A percentile compares a stretch with the other conserved stretches of the same genome.
Conservation (phyloP, 169 alveolate species). For the Babesia microti region DNA sequence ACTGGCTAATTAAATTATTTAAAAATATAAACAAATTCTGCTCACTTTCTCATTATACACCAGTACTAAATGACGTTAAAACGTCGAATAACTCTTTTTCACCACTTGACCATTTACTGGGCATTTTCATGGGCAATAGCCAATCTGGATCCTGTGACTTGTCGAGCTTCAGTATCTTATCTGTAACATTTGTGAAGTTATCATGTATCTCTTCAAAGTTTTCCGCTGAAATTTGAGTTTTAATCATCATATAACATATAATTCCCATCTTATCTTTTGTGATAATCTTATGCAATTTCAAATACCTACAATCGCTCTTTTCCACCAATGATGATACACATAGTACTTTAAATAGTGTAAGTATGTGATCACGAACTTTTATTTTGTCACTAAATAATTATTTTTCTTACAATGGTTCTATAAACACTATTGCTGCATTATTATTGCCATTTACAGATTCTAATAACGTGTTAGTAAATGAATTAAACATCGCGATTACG, state of each 20-base stretch:
- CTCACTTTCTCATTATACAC: too few species aligned
- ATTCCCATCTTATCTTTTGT: slow-evolving; percentile 23
- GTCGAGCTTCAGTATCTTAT: slow-evolving; percentile 6
- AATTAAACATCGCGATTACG: slow-evolving; percentile 57
- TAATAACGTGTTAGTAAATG: slow-evolving; percentile 43
- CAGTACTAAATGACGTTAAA: slow-evolving; percentile 9
- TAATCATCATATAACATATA: slow-evolving; percentile 20
- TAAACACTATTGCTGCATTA: slow-evolving; percentile 13
- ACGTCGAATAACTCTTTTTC: slow-evolving; percentile 15
- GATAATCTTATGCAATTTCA: slow-evolving; percentile 33
- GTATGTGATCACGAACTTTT: slow-evolving; percentile 58
- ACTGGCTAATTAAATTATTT: too few species aligned
- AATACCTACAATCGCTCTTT: slow-evolving; percentile 39
- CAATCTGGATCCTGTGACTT: slow-evolving; percentile 35
- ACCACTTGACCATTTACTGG: slow-evolving; percentile 37
- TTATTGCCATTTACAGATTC: slow-evolving; percentile 7
- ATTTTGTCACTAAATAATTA: slow-evolving; percentile 39
- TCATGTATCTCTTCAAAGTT: slow-evolving; percentile 21
- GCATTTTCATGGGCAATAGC: slow-evolving; percentile 36
- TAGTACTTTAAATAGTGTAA: slow-evolving; percentile 52
- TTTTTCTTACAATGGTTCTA: slow-evolving; percentile 38
- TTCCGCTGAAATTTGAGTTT: slow-evolving; percentile 2
- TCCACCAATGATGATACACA: slow-evolving; percentile 53
- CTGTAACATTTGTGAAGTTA: slow-evolving; percentile 12
- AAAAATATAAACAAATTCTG: too few species aligned